A percentile compares a stretch with the other conserved stretches of the same genome.
These are phyloP conservation scores for Ophiostoma tasmaniense DNA, from an alignment of 2,329 filamentous ascomycete species.

Conservation along the genomic window DNA sequence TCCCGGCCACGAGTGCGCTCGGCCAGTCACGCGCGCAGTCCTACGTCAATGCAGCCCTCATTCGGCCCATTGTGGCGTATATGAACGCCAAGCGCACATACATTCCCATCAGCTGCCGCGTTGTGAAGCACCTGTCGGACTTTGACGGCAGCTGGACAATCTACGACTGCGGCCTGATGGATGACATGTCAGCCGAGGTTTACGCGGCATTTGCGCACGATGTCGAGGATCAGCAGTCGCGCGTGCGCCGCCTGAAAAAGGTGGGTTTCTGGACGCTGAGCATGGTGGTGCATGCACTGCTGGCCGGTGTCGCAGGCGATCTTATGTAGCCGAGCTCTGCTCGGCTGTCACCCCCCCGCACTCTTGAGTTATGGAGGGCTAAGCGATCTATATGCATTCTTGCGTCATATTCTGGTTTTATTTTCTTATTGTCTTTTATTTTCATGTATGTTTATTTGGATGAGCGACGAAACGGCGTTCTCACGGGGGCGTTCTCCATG, in stretches of 20 bases:
- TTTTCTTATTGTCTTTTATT: neutral
- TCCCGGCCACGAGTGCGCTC: constrained; percentile 34
- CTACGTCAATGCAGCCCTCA: constrained; percentile 91
- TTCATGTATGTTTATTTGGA: neutral
- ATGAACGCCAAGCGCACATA: constrained; percentile 94
- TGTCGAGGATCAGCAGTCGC: constrained; percentile 79
- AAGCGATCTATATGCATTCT: neutral
- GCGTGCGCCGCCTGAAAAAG: constrained; percentile 82
- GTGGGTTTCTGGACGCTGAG: constrained; percentile 91
- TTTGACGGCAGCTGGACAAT: constrained; percentile 95
- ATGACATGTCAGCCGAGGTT: constrained; percentile 85
- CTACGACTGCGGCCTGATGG: constrained; percentile 88
- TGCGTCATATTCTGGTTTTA: neutral
- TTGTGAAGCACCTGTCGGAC: constrained; percentile 80
- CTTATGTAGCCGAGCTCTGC: constrained; percentile 19
- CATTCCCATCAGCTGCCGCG: constrained; percentile 88
- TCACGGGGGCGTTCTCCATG: neutral
- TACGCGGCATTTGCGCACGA: constrained; percentile 91
- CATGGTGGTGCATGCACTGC: constrained; percentile 83
- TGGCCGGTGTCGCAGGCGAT: constrained; percentile 89
- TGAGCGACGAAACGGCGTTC: constrained; percentile 2
- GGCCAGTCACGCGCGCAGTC: constrained; percentile 66
- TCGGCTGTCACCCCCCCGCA: neutral
- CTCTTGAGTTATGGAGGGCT: neutral
- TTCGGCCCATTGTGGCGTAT: constrained; percentile 93